Evolutionary conservation across 2,329 filamentous ascomycete species (phyloP).

Genomic region (Penicillium sclerotigenum): DNA sequence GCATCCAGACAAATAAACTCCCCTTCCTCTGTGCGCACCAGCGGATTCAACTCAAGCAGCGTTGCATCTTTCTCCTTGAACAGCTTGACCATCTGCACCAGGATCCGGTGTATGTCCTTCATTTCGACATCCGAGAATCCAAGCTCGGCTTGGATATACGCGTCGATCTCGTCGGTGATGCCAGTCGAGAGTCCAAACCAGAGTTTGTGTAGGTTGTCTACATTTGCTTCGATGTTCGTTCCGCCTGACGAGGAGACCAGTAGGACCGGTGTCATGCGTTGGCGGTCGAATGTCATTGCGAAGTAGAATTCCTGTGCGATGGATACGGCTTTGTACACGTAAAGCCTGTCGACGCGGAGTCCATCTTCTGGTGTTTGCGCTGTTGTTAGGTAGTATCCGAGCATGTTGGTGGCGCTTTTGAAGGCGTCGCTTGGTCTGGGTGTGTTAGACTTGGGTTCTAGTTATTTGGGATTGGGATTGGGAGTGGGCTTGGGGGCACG

Average conservation of each 20-base stretch:
- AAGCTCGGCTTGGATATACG: conserved; percentile 23
- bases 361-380: conserved; percentile 29
- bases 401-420: conserved; percentile 28
- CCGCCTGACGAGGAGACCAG: conserved; percentile 37
- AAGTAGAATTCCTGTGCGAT: conserved; percentile 42
- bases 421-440: conserved; percentile 27
- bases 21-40: conserved; percentile 31
- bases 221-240: conserved; percentile 31
- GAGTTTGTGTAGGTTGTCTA: conserved; percentile 26
- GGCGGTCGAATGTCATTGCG: conserved; percentile 45
- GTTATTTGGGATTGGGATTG: background rate
- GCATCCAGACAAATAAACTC: conserved; percentile 39
- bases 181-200: conserved; percentile 26
- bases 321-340: conserved; percentile 36
- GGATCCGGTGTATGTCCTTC: conserved; percentile 22
- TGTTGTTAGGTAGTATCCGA: conserved; percentile 28
- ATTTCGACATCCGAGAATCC: conserved; percentile 28
- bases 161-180: conserved; percentile 24
- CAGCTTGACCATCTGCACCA: conserved; percentile 32
- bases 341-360: conserved; percentile 34
- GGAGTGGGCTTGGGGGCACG: too few species aligned
- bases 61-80: conserved; percentile 51
- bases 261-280: conserved; percentile 39
- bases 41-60: conserved; percentile 44
- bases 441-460: background rate